Conservation (phyloP, 1,284 basidiomycete genomes). For the Ceraceosorus guamensis region DNA sequence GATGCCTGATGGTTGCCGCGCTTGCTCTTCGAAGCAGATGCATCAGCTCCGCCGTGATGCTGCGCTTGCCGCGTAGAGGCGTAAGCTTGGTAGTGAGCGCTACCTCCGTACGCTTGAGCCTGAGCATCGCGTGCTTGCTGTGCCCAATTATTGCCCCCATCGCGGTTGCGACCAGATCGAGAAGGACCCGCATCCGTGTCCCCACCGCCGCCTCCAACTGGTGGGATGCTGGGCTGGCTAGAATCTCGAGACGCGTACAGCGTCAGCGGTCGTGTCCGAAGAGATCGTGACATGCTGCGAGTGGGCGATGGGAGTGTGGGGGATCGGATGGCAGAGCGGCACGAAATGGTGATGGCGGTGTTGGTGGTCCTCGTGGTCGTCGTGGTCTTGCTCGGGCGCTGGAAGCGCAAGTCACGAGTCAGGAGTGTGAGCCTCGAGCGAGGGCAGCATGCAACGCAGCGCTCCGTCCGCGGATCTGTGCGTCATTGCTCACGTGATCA, state of each 20-base stretch:
- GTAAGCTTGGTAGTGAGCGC: background rate
- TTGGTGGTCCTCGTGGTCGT: background rate
- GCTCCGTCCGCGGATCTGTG: no score
- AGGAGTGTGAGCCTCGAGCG: no score
- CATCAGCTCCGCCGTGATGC: background rate
- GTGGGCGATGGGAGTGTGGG: background rate
- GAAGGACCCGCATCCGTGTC: background rate
- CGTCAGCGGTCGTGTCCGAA: slow-evolving; percentile 44
- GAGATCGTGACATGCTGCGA: slow-evolving; percentile 38
- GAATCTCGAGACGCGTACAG: slow-evolving; percentile 21
- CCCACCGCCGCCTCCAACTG: slow-evolving; percentile 6
- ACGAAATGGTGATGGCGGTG: background rate
- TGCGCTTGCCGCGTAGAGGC: background rate
- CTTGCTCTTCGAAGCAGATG: background rate
- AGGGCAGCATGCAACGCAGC: no score
- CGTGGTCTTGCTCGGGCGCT: no score
- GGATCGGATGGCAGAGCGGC: background rate
- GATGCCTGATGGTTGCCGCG: slow-evolving; percentile 19
- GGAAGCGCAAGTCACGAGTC: no score
- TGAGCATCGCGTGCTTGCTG: slow-evolving; percentile 1
- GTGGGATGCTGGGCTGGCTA: slow-evolving; percentile 8
- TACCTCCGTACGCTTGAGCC: background rate
- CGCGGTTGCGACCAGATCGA: slow-evolving; percentile 1
- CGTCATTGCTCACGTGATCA: no score
- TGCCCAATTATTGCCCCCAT: background rate